Evolutionary conservation across 768 basidiomycete species (phyloP).

Genomic region (Mycena pura): DNA sequence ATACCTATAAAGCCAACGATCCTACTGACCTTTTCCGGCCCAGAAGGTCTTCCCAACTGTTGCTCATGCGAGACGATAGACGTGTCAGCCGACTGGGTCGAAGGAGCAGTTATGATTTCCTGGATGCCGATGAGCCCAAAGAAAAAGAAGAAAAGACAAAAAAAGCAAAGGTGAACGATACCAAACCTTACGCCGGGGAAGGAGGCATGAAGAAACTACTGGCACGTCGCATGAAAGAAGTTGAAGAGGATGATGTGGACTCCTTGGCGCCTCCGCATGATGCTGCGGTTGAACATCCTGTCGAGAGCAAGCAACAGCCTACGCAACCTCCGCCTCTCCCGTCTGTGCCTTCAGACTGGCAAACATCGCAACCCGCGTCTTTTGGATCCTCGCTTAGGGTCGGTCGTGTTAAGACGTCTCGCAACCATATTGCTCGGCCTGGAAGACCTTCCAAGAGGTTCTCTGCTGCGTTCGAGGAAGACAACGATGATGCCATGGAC

Average conservation of each 20-base stretch:
- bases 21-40: conserved; percentile 72
- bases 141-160: conserved; percentile 45
- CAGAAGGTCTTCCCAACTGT: conserved; percentile 47
- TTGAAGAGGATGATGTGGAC: conserved; percentile 31
- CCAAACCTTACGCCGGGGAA: conserved; percentile 80
- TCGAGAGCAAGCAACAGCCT: conserved; percentile 17
- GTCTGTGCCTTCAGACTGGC: conserved; percentile 28
- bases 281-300: not conserved
- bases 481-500: conserved; percentile 52
- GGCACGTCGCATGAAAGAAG: conserved; percentile 40
- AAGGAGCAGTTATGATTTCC: conserved; percentile 31
- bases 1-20: conserved; percentile 44
- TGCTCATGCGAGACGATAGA: conserved; percentile 70
- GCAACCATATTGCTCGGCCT: conserved; percentile 69
- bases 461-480: conserved; percentile 68
- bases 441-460: conserved; percentile 57
- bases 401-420: conserved; percentile 61
- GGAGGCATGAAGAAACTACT: conserved; percentile 82
- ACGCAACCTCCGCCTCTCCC: conserved; percentile 23
- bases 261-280: conserved; percentile 10
- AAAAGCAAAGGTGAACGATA: conserved; percentile 53
- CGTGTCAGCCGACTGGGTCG: conserved; percentile 54
- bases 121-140: conserved; percentile 30
- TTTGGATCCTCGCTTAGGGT: conserved; percentile 67
- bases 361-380: conserved; percentile 39